Percentiles rank a stretch among this genome's conserved stretches.
These are phyloP conservation scores for Neodidymelliopsis sp. DNA, from an alignment of 2,329 filamentous ascomycete species.

Conservation along the genomic window DNA sequence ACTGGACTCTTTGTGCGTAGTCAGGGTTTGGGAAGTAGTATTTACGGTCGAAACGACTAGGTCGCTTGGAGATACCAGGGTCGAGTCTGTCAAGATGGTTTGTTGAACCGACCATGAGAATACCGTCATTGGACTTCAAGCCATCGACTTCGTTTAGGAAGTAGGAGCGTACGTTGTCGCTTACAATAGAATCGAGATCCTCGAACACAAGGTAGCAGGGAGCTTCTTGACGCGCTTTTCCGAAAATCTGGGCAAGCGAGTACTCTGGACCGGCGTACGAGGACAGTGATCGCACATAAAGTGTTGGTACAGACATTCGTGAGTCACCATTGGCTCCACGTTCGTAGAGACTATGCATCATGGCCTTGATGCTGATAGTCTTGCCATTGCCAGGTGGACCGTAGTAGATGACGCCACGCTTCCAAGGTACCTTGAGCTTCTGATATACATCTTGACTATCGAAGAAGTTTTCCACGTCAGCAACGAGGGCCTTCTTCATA, in stretches of 20 bases:
- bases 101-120: slow-evolving; percentile 72
- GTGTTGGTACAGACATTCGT: slow-evolving; percentile 61
- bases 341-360: slow-evolving; percentile 69
- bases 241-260: slow-evolving; percentile 47
- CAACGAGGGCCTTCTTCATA: slow-evolving; percentile 70
- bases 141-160: slow-evolving; percentile 79
- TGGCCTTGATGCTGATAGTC: slow-evolving; percentile 74
- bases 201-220: slow-evolving; percentile 77
- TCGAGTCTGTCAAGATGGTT: slow-evolving; percentile 72
- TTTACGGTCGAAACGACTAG: slow-evolving; percentile 57
- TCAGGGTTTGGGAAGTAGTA: slow-evolving; percentile 55
- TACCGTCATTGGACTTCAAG: slow-evolving; percentile 72
- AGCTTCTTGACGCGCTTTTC: slow-evolving; percentile 66
- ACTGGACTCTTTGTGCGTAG: slow-evolving; percentile 49
- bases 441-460: slow-evolving; percentile 65
- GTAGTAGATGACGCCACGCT: slow-evolving; percentile 73
- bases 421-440: slow-evolving; percentile 72
- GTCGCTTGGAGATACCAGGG: slow-evolving; percentile 64
- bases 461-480: slow-evolving; percentile 72
- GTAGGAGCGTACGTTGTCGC: slow-evolving; percentile 67
- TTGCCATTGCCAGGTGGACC: slow-evolving; percentile 71
- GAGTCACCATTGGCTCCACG: slow-evolving; percentile 49
- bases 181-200: slow-evolving; percentile 73
- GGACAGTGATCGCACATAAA: slow-evolving; percentile 60
- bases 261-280: slow-evolving; percentile 62